These are phyloP conservation scores for Pleomassaria siparia DNA, from an alignment of 2,329 filamentous ascomycete genomes.

Conservation along the genomic window DNA sequence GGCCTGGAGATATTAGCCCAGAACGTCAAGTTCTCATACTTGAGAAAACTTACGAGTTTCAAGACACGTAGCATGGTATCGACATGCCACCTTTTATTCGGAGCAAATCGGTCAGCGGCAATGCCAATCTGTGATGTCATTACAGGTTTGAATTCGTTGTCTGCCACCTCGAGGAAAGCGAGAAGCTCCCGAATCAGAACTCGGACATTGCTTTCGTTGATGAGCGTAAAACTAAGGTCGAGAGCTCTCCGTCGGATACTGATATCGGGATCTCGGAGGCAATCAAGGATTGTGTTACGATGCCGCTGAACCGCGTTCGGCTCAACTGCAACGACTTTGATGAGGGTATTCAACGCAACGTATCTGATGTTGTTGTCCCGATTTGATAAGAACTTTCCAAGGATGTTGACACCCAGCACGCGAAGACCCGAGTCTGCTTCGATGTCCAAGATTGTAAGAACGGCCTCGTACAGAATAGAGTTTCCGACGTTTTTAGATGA, in stretches of 20 bases:
- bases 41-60: slow-evolving; percentile 58
- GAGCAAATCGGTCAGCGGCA: slow-evolving; percentile 91
- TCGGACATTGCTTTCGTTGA: slow-evolving; percentile 94
- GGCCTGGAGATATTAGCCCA: slow-evolving; percentile 51
- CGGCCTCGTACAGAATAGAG: slow-evolving; percentile 95
- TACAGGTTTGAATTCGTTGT: slow-evolving; percentile 97
- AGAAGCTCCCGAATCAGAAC: slow-evolving; percentile 90
- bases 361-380: slow-evolving; percentile 99
- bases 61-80: slow-evolving; percentile 96
- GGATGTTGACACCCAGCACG: slow-evolving; percentile 94
- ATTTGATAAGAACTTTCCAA: slow-evolving; percentile 98
- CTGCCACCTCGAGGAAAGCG: slow-evolving; percentile 93
- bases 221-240: slow-evolving; percentile 95
- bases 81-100: slow-evolving; percentile 97
- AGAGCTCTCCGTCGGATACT: slow-evolving; percentile 94
- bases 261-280: slow-evolving; percentile 93
- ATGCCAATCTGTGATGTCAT: slow-evolving; percentile 99
- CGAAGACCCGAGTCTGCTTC: slow-evolving; percentile 94
- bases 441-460: slow-evolving; percentile 95
- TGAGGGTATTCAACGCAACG: slow-evolving; percentile 93
- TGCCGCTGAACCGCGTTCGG: slow-evolving; percentile 97
- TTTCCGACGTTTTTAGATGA: slow-evolving; percentile 98
- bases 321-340: slow-evolving; percentile 97
- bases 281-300: slow-evolving; percentile 96
- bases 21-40: background rate